These are phyloP conservation scores for Trichodelitschia bisporula DNA, from an alignment of 495 filamentous ascomycete species.

Conservation along the genomic window DNA sequence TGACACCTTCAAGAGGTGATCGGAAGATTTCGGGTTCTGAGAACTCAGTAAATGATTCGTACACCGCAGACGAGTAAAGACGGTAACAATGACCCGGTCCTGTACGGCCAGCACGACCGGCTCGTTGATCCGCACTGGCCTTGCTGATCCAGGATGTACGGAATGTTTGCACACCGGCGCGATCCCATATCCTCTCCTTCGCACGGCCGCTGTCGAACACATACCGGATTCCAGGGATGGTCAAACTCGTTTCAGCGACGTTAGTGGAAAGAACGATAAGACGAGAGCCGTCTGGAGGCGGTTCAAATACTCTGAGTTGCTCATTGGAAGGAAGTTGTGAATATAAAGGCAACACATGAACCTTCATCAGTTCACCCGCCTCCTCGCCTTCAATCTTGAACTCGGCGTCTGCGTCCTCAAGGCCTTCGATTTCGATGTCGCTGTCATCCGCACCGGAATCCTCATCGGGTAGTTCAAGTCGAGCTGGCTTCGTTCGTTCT, in stretches of 20 bases:
- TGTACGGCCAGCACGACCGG: slow-evolving; percentile 85
- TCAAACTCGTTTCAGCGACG: slow-evolving; percentile 89
- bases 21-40: slow-evolving; percentile 71
- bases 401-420: slow-evolving; percentile 27
- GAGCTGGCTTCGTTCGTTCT: slow-evolving; percentile 1
- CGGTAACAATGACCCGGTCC: slow-evolving; percentile 91
- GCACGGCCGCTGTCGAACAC: slow-evolving; percentile 86
- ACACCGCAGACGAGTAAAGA: slow-evolving; percentile 83
- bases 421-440: slow-evolving; percentile 17
- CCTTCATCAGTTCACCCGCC: slow-evolving; percentile 24
- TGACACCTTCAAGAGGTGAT: slow-evolving; percentile 79
- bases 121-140: slow-evolving; percentile 77
- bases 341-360: slow-evolving; percentile 78
- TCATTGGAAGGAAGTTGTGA: slow-evolving; percentile 85
- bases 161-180: slow-evolving; percentile 84
- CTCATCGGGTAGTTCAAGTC: slow-evolving; percentile 11
- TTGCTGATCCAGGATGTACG: slow-evolving; percentile 95
- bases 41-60: slow-evolving; percentile 78
- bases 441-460: slow-evolving; percentile 18
- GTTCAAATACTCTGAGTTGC: slow-evolving; percentile 81
- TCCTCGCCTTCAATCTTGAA: slow-evolving; percentile 4
- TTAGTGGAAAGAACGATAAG: slow-evolving; percentile 89
- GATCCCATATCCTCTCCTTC: slow-evolving; percentile 77
- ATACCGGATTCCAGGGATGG: slow-evolving; percentile 86
- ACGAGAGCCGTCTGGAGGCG: slow-evolving; percentile 58